Evolutionary conservation across 768 basidiomycete genomes (phyloP), one percentile per base, ranked within the genome.

Genomic region (Hirschioporus abietinus): DNA sequence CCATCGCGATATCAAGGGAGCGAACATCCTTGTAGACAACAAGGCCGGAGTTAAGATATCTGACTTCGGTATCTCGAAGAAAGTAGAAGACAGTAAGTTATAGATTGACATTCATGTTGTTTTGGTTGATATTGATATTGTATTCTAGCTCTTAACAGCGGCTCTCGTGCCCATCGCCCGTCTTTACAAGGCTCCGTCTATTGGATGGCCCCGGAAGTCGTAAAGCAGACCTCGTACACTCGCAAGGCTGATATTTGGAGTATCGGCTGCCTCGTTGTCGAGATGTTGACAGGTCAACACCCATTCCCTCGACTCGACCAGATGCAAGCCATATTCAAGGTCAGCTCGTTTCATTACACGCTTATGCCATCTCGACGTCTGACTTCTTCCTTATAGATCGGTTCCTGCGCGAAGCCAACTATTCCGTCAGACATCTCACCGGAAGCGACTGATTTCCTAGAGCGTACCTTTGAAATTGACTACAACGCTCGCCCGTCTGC

Each of bases 201-300:
- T 78, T 99, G 96, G 96, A 98, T 99, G 96, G 96, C 96, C 0
- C 96, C 96, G 0, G 96, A 98, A 77, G 95, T 98, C 23, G 97
- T 99, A 67, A 96, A 96, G 74, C 97, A 99, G 79, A 95, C 89
- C 26, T 86, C 88, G 0, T 93, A 97, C 74, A 96, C 95, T 10
- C 84, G 82, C 68, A 96, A 96, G 73, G 95, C 95, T 7, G 96
- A 97, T 75, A 96, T 97, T 65, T 98, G 96, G 96, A 93, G 92
- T 74, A 90, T 98, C 0, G 95, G 95, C 1, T 96, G 95, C 76
- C 78, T 98, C 61, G 89, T 97, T 26, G 93, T 98, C 15, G 95
- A 98, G 77, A 98, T 98, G 95, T 81, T 97, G 65, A 98, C 96
- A 0, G 95, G 95, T 1, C 91, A 95, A 73, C 95, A 96, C 74